Evolutionary conservation across 768 basidiomycete genomes (phyloP).

Genomic region (Neoboletus subvelutipes): DNA sequence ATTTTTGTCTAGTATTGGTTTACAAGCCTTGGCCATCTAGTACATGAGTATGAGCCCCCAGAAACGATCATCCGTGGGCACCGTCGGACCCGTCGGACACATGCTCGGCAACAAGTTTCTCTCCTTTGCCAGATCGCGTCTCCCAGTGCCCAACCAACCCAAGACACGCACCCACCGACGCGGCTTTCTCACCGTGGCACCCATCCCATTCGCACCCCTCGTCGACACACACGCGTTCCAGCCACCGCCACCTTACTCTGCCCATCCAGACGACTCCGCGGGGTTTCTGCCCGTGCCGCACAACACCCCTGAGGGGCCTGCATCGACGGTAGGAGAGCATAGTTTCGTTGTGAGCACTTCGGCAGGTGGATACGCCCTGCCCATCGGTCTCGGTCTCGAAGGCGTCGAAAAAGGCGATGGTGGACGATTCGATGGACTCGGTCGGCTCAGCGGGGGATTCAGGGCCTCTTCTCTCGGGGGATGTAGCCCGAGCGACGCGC

Average conservation of each 20-base stretch:
- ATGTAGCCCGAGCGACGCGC: constrained; percentile 4
- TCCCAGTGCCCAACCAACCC: constrained; percentile 21
- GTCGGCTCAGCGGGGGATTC: constrained; percentile 30
- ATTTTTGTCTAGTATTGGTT: no score
- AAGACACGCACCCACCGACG: constrained; percentile 14
- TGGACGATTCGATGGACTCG: constrained; percentile 28
- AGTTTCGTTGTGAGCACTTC: not conserved
- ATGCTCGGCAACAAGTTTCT: constrained; percentile 20
- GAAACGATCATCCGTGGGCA: constrained; percentile 4
- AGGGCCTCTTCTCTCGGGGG: not conserved
- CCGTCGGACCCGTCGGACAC: constrained; percentile 9
- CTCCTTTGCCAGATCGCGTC: constrained; percentile 23
- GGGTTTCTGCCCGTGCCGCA: constrained; percentile 23
- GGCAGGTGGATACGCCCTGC: not conserved
- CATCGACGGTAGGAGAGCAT: not conserved
- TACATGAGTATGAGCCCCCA: constrained; percentile 11
- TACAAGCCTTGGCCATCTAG: not conserved
- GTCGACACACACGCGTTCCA: constrained; percentile 28
- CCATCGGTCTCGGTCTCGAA: constrained; percentile 28
- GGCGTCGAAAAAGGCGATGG: constrained; percentile 28
- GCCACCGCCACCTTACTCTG: constrained; percentile 27
- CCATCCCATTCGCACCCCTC: constrained; percentile 29
- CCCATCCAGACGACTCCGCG: constrained; percentile 5
- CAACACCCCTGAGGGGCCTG: constrained; percentile 24
- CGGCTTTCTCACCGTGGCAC: constrained; percentile 13